A percentile compares a stretch with the other conserved stretches of the same genome.
Conservation (phyloP, 805 yeast species). For the Yamadazyma endophytica region DNA sequence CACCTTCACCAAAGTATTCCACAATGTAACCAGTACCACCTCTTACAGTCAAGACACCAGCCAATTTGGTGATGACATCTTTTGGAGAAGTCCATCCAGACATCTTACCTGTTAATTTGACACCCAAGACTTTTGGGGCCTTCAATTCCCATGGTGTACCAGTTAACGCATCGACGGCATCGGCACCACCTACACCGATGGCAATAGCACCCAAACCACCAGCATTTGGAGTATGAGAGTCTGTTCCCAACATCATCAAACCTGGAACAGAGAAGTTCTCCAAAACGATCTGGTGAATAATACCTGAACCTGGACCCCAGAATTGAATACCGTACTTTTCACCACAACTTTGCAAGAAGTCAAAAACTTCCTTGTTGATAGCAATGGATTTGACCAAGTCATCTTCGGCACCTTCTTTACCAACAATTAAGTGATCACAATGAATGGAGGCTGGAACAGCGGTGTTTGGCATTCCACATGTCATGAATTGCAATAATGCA, state of each 20-base stretch:
- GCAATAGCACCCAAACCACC: constrained; percentile 99
- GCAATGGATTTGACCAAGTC: constrained; percentile 80
- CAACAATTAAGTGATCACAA: constrained; percentile 97
- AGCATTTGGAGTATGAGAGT: constrained; percentile 98
- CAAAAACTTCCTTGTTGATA: constrained; percentile 92
- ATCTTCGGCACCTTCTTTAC: constrained; percentile 83
- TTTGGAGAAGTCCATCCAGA: constrained; percentile 96
- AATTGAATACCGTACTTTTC: constrained; percentile 94
- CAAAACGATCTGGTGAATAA: constrained; percentile 94
- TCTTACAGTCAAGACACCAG: constrained; percentile 89
- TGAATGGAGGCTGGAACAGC: constrained; percentile 95
- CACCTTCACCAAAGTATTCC: constrained; percentile 97
- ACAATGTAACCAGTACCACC: constrained; percentile 98
- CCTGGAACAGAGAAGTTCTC: constrained; percentile 98
- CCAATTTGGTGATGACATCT: constrained; percentile 89
- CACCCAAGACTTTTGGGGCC: constrained; percentile 95
- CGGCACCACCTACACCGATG: constrained; percentile 99
- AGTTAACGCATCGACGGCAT: constrained; percentile 96
- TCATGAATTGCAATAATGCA: constrained; percentile 98
- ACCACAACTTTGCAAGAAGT: constrained; percentile 88
- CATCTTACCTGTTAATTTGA: constrained; percentile 83
- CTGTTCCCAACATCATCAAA: constrained; percentile 95
- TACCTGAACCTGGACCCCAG: constrained; percentile 99
- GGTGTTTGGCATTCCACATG: constrained; percentile 84
- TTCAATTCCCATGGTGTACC: constrained; percentile 98